Evolutionary conservation across 495 filamentous ascomycete genomes (phyloP).

Genomic region (Podospora tetraspora): DNA sequence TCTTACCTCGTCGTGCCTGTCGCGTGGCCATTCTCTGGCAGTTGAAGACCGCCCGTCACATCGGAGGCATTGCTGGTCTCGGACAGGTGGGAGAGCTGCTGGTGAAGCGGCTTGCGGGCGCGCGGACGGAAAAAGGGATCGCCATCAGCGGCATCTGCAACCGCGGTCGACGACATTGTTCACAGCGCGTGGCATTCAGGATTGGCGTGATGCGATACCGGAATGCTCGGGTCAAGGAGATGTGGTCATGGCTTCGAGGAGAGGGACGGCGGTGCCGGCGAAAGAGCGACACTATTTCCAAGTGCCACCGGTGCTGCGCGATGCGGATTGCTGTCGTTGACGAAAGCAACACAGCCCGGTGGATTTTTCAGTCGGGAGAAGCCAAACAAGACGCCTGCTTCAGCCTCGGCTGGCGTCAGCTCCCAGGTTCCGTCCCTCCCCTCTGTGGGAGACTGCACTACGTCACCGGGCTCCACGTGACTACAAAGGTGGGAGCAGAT

Average conservation of each 20-base stretch:
- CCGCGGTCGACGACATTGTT: conserved; percentile 24
- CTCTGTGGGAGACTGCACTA: not conserved
- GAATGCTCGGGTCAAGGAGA: not conserved
- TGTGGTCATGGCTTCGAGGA: not conserved
- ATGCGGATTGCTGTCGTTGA: not conserved
- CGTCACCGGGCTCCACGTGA: conserved; percentile 4
- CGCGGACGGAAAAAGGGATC: conserved; percentile 40
- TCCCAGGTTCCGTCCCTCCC: not conserved
- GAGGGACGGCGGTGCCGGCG: not conserved
- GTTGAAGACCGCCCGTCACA: conserved; percentile 29
- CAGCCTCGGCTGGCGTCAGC: conserved; percentile 3
- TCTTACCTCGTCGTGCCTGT: conserved; percentile 39
- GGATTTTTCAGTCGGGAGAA: not conserved
- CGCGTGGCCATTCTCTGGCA: conserved; percentile 25
- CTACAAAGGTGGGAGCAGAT: not conserved
- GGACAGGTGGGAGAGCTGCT: conserved; percentile 35
- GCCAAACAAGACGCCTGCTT: not conserved
- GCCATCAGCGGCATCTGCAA: conserved; percentile 23
- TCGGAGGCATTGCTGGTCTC: conserved; percentile 35
- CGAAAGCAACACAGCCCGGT: not conserved
- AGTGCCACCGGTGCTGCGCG: not conserved
- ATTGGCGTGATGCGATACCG: not conserved
- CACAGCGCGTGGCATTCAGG: not conserved
- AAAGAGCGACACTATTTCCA: not conserved
- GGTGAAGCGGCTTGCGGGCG: conserved; percentile 40